Evolutionary conservation across 2,329 filamentous ascomycete genomes (phyloP).

Genomic region (Penicillium griseofulvum): DNA sequence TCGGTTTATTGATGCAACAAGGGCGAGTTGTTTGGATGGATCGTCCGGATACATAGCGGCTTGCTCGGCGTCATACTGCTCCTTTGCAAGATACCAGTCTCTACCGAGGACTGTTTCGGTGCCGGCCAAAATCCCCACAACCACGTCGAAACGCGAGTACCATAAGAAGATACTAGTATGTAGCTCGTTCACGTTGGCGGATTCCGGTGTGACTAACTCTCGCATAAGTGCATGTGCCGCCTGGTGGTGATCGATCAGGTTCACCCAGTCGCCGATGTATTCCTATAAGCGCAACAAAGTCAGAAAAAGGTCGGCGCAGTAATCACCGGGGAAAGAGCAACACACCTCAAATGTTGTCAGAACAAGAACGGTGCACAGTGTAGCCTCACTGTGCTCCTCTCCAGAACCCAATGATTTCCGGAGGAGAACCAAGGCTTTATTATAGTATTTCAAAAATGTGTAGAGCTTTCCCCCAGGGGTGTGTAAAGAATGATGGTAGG

Average conservation of each 20-base stretch:
- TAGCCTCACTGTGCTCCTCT: constrained; percentile 69
- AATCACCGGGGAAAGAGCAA: not conserved
- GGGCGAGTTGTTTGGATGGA: constrained; percentile 65
- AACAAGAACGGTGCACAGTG: constrained; percentile 82
- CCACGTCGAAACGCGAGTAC: constrained; percentile 87
- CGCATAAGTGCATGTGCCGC: constrained; percentile 80
- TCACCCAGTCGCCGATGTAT: constrained; percentile 93
- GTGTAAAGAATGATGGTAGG: constrained; percentile 76
- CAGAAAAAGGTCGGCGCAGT: not conserved
- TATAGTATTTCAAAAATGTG: constrained; percentile 85
- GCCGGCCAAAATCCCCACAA: constrained; percentile 77
- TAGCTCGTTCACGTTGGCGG: constrained; percentile 67
- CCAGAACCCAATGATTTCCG: constrained; percentile 68
- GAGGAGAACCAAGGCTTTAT: constrained; percentile 77
- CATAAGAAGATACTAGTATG: constrained; percentile 76
- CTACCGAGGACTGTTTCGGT: constrained; percentile 69
- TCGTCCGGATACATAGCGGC: constrained; percentile 60
- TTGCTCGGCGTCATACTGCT: constrained; percentile 62
- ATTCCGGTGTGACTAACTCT: constrained; percentile 73
- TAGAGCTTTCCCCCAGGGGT: constrained; percentile 70
- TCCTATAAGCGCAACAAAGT: constrained; percentile 58
- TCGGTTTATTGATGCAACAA: constrained; percentile 64
- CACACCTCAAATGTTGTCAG: constrained; percentile 88
- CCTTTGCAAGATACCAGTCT: constrained; percentile 71
- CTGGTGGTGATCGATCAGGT: constrained; percentile 86